Base-by-base conservation (phyloP, 2,329 filamentous ascomycete genomes). In the Ceratocystis destructans region DNA sequence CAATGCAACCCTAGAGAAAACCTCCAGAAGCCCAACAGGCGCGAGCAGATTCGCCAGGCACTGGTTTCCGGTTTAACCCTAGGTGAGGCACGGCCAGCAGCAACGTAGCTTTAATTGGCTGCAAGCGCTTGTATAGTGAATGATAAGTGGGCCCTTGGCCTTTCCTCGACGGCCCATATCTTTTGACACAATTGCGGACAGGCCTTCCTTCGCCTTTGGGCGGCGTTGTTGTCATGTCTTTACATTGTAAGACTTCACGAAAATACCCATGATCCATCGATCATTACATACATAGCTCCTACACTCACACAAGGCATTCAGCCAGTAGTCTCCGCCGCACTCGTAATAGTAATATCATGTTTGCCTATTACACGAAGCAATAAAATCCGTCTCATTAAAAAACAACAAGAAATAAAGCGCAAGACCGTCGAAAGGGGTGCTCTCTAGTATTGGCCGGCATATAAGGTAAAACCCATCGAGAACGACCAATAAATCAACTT, bases 401-500 rank as follows among this genome's bases (percentile, higher is more conserved):
- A 62, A 57, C 59, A 65, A 66, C 64, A 64, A 63, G 45, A 67
- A 41, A 63, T 62, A 63, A 65, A 66, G 59, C 33, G 61, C 45
- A 31, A 62, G 57, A 65, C 44, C 53, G 28, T 69, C 44, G 64
- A 64, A 66, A 65, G 46, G 55, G 53, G 53, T 61, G 50, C 64
- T 67, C 62, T 67, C 61, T 64, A 65, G 28, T 31, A 59, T 33
- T 28, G 65, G 37, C 10, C 37, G 37, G 37, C 37, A 41, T 41
- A 15, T 41, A 41, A 41, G 12, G 37, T 41, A 45, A 10, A 41
- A 28, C n/a, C 61, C 59, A 20, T 17, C 64, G 65, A 64, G 64
- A 62, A 82, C 76, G 81, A 80, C 79, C 77, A 81, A 83, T 80
- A 82, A 83, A 83, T 82, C 82, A 81, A 80, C 80, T 83, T 84